These are phyloP conservation scores for Bullera alba DNA, from an alignment of 768 basidiomycete genomes.

Conservation along the genomic window DNA sequence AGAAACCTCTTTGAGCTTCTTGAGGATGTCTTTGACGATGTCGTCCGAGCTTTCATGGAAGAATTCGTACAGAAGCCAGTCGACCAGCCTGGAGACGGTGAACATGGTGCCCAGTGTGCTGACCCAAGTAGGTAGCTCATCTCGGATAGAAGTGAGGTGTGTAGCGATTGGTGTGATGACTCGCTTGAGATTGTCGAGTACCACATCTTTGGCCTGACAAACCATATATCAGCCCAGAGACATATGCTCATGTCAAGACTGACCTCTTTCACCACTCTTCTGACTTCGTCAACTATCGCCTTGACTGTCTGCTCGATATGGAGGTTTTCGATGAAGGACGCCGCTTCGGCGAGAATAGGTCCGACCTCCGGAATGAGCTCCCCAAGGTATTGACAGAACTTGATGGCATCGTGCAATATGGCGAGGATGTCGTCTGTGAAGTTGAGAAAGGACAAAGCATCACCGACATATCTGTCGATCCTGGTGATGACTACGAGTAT, in stretches of 20 bases:
- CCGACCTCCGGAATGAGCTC: background rate
- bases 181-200: background rate
- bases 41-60: background rate
- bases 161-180: background rate
- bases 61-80: background rate
- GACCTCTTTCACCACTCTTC: background rate
- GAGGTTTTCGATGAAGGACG: background rate
- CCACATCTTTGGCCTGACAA: no score
- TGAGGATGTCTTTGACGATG: background rate
- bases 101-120: background rate
- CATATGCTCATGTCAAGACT: no score
- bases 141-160: background rate
- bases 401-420: background rate
- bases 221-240: no score
- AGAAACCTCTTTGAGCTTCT: background rate
- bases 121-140: background rate
- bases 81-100: background rate
- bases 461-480: background rate
- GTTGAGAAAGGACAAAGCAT: background rate
- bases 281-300: background rate
- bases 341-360: background rate
- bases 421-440: background rate
- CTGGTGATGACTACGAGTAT: background rate
- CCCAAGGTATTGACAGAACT: background rate
- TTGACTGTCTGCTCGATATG: background rate